phyloP scores from a whole-genome alignment of 1,139 yeast genomes.

The Taphrina populina region DNA sequence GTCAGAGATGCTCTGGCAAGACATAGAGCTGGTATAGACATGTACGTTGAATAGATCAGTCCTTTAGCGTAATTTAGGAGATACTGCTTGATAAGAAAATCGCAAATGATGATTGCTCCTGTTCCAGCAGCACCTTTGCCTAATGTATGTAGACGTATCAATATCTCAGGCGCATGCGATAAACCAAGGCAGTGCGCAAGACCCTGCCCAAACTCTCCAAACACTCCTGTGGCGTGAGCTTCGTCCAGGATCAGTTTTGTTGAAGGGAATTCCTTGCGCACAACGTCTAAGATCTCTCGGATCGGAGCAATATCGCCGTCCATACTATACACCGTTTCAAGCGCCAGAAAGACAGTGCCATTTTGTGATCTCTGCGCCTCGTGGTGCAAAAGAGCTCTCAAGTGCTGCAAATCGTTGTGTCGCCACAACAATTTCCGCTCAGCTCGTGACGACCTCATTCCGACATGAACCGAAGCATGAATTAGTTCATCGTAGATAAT shows the following conservation, averaged over 20 bases:
- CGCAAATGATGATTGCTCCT: conserved; percentile 42
- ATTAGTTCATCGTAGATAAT: conserved; percentile 42
- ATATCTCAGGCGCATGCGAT: conserved; percentile 39
- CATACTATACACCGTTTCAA: conserved; percentile 44
- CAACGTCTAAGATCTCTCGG: conserved; percentile 36
- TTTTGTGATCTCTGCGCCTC: conserved; percentile 15
- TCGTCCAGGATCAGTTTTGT: conserved; percentile 42
- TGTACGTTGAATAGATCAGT: conserved; percentile 41
- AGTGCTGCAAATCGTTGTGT: conserved; percentile 39
- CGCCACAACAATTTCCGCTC: conserved; percentile 34
- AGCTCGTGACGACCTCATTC: conserved; percentile 41
- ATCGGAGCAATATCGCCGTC: conserved; percentile 43
- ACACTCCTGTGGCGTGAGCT: conserved; percentile 43
- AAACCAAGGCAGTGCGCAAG: conserved; percentile 37
- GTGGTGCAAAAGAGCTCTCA: conserved; percentile 15
- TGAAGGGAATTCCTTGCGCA: conserved; percentile 34
- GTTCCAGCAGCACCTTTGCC: conserved; percentile 43
- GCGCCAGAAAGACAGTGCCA: conserved; percentile 41
- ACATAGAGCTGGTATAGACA: conserved; percentile 32
- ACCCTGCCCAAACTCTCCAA: conserved; percentile 41
- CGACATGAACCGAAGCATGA: conserved; percentile 44
- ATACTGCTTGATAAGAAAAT: conserved; percentile 38
- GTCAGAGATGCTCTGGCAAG: conserved; percentile 19
- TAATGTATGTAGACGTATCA: conserved; percentile 42
- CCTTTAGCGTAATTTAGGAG: conserved; percentile 43